Base-by-base conservation (phyloP, 768 basidiomycete species). In the Suillus ampliporus region DNA sequence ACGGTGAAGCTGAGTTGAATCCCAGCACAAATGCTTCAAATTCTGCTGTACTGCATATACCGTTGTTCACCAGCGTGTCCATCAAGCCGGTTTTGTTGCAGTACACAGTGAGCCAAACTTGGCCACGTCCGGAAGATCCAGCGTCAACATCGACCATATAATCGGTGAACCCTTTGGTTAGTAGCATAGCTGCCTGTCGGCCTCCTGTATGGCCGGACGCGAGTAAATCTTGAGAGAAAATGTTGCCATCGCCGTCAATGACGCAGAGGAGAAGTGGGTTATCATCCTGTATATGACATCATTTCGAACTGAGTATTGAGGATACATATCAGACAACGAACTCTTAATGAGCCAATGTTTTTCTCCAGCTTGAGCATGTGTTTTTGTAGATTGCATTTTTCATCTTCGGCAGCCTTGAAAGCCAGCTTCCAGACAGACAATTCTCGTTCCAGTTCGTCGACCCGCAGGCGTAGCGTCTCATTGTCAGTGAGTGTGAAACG, bases 221-320 rank as follows among this genome's bases (percentile, higher is more conserved):
- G 7, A 80, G 66, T 35, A 78, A 66, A 26, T 76, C 73, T 26
- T 70, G 63, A 8, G 73, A 67, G 67, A 80, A 80, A 15, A 80
- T 78, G 63, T 77, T 76, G 17, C 79, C 79, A 63, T 79, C 79
- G 4, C 79, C 79, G 57, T 80, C 79, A 23, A 80, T 76, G 43
- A 80, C 68, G 57, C 76, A 76, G 11, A 78, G 64, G 21, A 78
- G 64, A 37, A 82, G 67, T 8, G 77, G 77, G 51, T 81, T 79
- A 60, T 80, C 79, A 11, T 79, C 77, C 79, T 81, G 54, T 5
- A 34, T 34, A 21, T 34, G 4, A 26, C 19, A 34, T 28, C 43
- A 44, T n/a, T 44, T 59, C 7, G 7, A 23, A 17, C 34, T 9
- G 11, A 48, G 15, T 14, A n/a, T 56, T 58, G 31, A 46, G 58